Base-by-base conservation (phyloP, 306 rosid species). In the Alnus rubra region DNA sequence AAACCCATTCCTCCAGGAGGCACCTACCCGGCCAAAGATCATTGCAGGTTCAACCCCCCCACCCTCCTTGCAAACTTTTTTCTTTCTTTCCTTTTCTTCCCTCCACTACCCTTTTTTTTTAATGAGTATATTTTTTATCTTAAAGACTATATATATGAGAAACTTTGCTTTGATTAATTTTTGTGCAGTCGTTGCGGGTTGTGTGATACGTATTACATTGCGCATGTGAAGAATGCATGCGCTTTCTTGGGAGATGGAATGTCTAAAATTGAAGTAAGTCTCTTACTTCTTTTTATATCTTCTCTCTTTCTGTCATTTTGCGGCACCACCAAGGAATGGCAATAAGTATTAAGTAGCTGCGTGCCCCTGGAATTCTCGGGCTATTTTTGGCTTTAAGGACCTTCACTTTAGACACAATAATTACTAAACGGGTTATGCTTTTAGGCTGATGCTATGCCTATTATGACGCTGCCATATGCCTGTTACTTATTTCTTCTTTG, bases 221-320 rank as follows among this genome's bases (percentile, higher is more conserved):
- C 98, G 56, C 98, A 94, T 83, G 98, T 94, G 72, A 94, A 94
- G 94, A 76, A 85, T 76, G 98, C 98, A 3, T 94, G 98, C 84
- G 98, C 98, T 84, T 94, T 94, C 83, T 86, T 94, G 85, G 98
- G 98, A 75, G 95, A 94, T 82, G 98, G 98, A 30, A 94, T 94
- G 98, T 92, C 98, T 79, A 86, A 83, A 79, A 87, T 94, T 86
- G 98, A 94, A 84, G 98, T 94, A 74, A 84, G 74, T 85, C 78
- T 53, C 47, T 80, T 78, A 49, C 52, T 62, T 33, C 45, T 81
- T 37, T 49, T 35, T 47, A 30, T 54, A 39, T 76, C 48, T 31
- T 18, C 71, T 55, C 12, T 15, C 9, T 18, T 2, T 5, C 18
- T 5, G 5, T 35, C 19, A 31, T 13, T 62, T 62, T 12, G 69